Evolutionary conservation across 2,329 filamentous ascomycete genomes (phyloP).

Genomic region (Diaporthe sp.): DNA sequence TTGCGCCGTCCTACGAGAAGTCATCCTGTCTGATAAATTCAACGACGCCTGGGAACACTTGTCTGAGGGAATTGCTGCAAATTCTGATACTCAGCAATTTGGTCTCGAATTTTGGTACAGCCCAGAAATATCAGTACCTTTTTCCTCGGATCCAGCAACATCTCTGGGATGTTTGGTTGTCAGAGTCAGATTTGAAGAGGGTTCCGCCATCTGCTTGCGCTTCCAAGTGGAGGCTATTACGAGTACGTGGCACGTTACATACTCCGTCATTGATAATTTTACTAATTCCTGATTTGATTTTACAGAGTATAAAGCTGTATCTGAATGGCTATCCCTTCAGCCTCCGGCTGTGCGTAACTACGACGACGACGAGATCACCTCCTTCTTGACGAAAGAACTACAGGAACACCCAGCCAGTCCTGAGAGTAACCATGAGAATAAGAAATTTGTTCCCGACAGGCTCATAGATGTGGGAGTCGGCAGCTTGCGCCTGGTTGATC

Average conservation of each 20-base stretch:
- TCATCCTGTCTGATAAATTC: not conserved
- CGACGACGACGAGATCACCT: not conserved
- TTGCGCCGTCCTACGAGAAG: not conserved
- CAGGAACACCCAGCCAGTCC: rapidly evolving
- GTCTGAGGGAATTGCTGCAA: rapidly evolving
- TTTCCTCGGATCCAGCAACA: too few species aligned
- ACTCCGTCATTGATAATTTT: too few species aligned
- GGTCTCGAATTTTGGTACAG: not conserved
- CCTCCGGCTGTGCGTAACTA: not conserved
- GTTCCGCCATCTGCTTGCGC: rapidly evolving
- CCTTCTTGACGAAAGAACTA: not conserved
- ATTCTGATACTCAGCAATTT: rapidly evolving
- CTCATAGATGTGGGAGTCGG: not conserved
- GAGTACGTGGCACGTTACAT: not conserved
- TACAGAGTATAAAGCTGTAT: not conserved
- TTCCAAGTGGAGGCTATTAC: not conserved
- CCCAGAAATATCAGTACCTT: too few species aligned
- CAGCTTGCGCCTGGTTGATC: not conserved
- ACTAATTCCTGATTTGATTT: rapidly evolving
- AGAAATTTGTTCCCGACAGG: not conserved
- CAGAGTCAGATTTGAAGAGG: not conserved
- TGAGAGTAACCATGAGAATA: not conserved
- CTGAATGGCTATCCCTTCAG: not conserved
- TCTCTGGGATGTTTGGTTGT: too few species aligned
- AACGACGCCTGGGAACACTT: not conserved